Conservation (phyloP, 2,329 filamentous ascomycete genomes). For the Fusarium chaquense region DNA sequence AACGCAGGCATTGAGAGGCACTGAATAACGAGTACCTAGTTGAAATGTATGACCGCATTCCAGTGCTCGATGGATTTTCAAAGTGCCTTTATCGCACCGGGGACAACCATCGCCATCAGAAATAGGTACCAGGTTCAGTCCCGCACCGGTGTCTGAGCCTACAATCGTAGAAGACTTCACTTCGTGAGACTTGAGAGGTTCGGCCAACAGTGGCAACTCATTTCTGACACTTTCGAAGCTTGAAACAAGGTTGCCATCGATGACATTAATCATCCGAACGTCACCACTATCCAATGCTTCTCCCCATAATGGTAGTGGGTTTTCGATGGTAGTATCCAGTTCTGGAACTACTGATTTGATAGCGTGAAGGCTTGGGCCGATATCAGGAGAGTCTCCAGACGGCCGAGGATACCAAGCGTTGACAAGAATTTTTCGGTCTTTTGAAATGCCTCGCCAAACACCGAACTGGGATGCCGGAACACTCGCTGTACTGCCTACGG, state of each 20-base stretch:
- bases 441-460: conserved; percentile 74
- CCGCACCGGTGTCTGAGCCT: conserved; percentile 53
- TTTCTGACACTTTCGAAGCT: conserved; percentile 43
- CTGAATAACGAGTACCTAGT: conserved; percentile 88
- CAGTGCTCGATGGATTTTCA: conserved; percentile 79
- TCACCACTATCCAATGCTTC: conserved; percentile 48
- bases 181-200: conserved; percentile 18
- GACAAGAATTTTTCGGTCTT: conserved; percentile 75
- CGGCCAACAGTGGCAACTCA: conserved; percentile 46
- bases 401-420: conserved; percentile 73
- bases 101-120: conserved; percentile 78
- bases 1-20: conserved; percentile 76
- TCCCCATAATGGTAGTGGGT: conserved; percentile 66
- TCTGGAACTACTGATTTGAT: conserved; percentile 75
- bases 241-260: conserved; percentile 51
- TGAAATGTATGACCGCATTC: conserved; percentile 97
- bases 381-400: conserved; percentile 43
- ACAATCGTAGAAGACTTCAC: conserved; percentile 41
- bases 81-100: conserved; percentile 70
- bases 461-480: conserved; percentile 41
- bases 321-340: conserved; percentile 77
- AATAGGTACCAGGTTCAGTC: conserved; percentile 73
- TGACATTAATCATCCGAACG: conserved; percentile 51
- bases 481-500: not conserved
- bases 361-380: conserved; percentile 64